Evolutionary conservation across 768 basidiomycete species (phyloP), one percentile per base, ranked within the genome.

Genomic region (Boletus vinaceobasis): DNA sequence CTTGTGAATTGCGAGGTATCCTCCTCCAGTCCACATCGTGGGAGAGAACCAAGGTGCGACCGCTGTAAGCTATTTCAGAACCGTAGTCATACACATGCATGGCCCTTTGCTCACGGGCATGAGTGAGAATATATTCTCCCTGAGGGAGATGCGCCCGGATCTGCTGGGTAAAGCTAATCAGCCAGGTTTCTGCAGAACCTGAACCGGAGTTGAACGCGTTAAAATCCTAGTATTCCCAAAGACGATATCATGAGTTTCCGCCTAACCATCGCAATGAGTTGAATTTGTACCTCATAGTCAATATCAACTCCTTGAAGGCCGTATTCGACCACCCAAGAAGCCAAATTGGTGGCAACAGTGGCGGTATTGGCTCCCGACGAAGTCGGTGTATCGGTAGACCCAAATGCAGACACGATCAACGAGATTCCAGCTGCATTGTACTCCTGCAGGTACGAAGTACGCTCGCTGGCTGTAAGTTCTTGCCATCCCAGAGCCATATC

Each of bases 371-470:
- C 60, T 15, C 73, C 74, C 19, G 65, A 60, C 2, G 65, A 63
- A 2, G 75, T 69, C 2, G 80, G 80, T 1, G 69, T 66, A 50
- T 71, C 62, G 4, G 67, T 69, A 11, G 79, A 73, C 7, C 80
- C 80, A 57, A 85, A 85, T 4, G 72, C 74, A 43, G 81, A 80
- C 5, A 85, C 83, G 49, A 86, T 75, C 43, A 86, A 62, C 21
- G 77, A 79, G 64, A 84, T 83, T 19, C 83, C 83, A 7, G 82
- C 81, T 0, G 76, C 73, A 23, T 72, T 73, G 61, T 84, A 85
- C 53, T 79, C 73, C 1, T 75, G 57, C 55, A 81, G 67, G 60
- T 78, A 73, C 14, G 73, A 35, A 13, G 74, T 55, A 29, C 82
- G 76, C 33, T 78, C 65, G 17, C 58, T 57, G 5, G 70, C 69